Percentiles rank a stretch among this genome's conserved stretches.
phyloP scores from a whole-genome alignment of 2,329 filamentous ascomycete species.

The Penicillium verrucosum region DNA sequence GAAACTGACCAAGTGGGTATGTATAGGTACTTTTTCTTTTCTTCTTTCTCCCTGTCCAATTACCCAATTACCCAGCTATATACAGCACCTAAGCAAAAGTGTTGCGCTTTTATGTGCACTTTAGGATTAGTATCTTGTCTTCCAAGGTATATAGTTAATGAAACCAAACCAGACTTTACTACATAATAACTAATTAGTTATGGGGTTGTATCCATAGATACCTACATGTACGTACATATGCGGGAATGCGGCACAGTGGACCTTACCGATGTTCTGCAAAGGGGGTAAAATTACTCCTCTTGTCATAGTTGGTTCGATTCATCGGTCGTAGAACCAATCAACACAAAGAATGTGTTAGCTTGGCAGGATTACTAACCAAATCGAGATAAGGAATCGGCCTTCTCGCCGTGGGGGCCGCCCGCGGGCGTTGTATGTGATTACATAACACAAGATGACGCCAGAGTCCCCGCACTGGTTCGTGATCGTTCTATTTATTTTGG shows the following conservation, averaged over 20 bases:
- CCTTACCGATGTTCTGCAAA: neutral
- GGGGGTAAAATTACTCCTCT: neutral
- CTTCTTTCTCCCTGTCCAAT: neutral
- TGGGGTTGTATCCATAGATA: no score
- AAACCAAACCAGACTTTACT: no score
- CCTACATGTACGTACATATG: no score
- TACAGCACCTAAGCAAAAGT: no score
- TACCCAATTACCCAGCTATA: neutral
- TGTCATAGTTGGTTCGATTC: neutral
- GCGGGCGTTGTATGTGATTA: conserved; percentile 7
- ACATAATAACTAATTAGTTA: no score
- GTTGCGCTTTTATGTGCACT: no score
- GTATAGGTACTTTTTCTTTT: no score
- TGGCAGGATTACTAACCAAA: neutral
- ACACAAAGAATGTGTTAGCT: neutral
- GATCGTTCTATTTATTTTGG: conserved; percentile 10
- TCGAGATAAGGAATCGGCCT: neutral
- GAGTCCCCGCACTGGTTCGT: conserved; percentile 20
- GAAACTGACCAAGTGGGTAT: no score
- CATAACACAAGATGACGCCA: conserved; percentile 21
- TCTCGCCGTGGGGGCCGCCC: neutral
- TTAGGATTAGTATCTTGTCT: no score
- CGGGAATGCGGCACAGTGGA: no score
- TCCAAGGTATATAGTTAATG: no score
- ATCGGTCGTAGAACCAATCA: neutral